Percentiles rank a stretch among this genome's conserved stretches.
Conservation (phyloP, 1,284 basidiomycete species). For the Thelephora terrestris region DNA sequence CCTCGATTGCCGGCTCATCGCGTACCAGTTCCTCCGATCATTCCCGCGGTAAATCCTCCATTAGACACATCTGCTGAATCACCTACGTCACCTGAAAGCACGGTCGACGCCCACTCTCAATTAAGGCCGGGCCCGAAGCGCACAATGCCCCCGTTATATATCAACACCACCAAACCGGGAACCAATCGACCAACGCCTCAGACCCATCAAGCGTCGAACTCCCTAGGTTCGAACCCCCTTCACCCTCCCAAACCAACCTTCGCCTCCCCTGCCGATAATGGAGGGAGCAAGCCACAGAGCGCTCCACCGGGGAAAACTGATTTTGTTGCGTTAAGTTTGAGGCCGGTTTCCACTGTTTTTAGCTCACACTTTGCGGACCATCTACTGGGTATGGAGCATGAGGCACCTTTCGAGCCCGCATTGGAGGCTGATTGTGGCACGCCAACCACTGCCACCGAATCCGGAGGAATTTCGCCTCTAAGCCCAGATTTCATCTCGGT, state of each 20-base stretch:
- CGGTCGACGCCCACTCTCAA: neutral
- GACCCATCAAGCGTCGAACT: neutral
- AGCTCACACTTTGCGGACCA: slow-evolving; percentile 60
- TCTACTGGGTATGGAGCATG: slow-evolving; percentile 30
- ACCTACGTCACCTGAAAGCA: neutral
- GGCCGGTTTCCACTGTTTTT: slow-evolving; percentile 70
- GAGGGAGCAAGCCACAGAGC: slow-evolving; percentile 32
- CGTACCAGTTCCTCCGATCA: slow-evolving; percentile 34
- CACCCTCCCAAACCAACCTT: slow-evolving; percentile 7
- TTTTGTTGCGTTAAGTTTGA: slow-evolving; percentile 57
- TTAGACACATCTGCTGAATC: neutral
- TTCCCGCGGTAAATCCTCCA: slow-evolving; percentile 12
- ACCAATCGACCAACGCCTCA: slow-evolving; percentile 1
- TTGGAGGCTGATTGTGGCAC: slow-evolving; percentile 37
- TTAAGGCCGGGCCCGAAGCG: slow-evolving; percentile 21
- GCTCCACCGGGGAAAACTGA: slow-evolving; percentile 53
- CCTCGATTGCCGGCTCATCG: slow-evolving; percentile 20
- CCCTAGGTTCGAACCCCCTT: slow-evolving; percentile 2
- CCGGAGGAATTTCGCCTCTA: slow-evolving; percentile 34
- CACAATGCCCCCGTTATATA: slow-evolving; percentile 31
- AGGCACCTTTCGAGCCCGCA: slow-evolving; percentile 21
- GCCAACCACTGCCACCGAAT: slow-evolving; percentile 27
- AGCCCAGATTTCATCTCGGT: slow-evolving; percentile 31
- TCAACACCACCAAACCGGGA: slow-evolving; percentile 26
- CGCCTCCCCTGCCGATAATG: slow-evolving; percentile 2